phyloP scores from a whole-genome alignment of 2,329 filamentous ascomycete genomes.

The Microsporum canis region DNA sequence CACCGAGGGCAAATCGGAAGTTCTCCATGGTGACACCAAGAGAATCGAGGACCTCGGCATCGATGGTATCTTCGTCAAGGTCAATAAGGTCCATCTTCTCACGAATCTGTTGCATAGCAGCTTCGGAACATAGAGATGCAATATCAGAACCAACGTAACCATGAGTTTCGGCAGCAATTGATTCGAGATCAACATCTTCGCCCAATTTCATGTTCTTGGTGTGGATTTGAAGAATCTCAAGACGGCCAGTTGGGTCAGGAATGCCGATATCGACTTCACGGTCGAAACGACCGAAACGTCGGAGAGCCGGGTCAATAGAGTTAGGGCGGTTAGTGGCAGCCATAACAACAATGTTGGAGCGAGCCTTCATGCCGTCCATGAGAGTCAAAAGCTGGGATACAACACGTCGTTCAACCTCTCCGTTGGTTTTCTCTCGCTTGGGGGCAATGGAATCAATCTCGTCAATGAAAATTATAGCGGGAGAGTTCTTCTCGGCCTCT shows the following conservation, averaged over 20 bases:
- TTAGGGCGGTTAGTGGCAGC: conserved; percentile 97
- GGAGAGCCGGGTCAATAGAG: conserved; percentile 94
- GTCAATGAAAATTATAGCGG: conserved; percentile 98
- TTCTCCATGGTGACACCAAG: conserved; percentile 99
- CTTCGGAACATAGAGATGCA: conserved; percentile 95
- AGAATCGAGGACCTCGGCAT: conserved; percentile 95
- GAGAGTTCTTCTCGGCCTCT: conserved; percentile 98
- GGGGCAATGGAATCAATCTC: conserved; percentile 98
- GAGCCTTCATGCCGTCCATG: conserved; percentile 99
- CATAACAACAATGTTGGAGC: conserved; percentile 98
- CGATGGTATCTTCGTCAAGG: conserved; percentile 96
- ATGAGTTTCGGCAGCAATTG: conserved; percentile 94
- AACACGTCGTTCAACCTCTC: conserved; percentile 95
- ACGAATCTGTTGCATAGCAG: conserved; percentile 99
- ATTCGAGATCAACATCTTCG: conserved; percentile 92
- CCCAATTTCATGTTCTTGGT: conserved; percentile 99
- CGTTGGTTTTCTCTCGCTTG: conserved; percentile 99
- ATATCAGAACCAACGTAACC: conserved; percentile 98
- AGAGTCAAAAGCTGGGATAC: conserved; percentile 93
- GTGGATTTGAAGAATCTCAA: conserved; percentile 98
- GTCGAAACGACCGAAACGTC: conserved; percentile 97
- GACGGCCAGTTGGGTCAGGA: conserved; percentile 91
- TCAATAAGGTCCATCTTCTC: conserved; percentile 99
- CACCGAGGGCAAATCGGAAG: conserved; percentile 96
- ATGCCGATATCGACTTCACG: conserved; percentile 98